Base-by-base conservation (phyloP, 129 eudicot species). In the Lonicera japonica region DNA sequence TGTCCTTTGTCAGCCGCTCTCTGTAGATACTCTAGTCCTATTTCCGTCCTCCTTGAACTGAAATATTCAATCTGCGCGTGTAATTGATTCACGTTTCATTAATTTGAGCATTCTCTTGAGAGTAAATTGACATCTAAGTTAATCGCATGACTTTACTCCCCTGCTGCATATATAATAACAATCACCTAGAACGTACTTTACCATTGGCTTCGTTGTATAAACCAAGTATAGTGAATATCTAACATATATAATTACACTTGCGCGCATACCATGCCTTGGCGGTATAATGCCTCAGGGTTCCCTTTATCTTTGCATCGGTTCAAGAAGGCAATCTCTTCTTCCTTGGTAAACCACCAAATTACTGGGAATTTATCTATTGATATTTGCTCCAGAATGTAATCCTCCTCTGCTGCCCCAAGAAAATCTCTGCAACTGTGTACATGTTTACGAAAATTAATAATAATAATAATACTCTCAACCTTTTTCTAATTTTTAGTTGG, bases 221-320 rank as follows among this genome's bases (percentile, higher is more conserved):
- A n/a, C n/a, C n/a, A n/a, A n/a, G n/a, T n/a, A n/a, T n/a, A n/a
- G n/a, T n/a, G n/a, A n/a, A n/a, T n/a, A n/a, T n/a, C n/a, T n/a
- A n/a, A n/a, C n/a, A n/a, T n/a, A n/a, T n/a, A n/a, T n/a, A n/a
- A n/a, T 29, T 29, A 29, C 36, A 29, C 36, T 29, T 29, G n/a
- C n/a, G n/a, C 6, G 36, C 36, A 29, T 74, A 74, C 84, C 80
- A 74, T 73, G 57, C 84, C 84, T 74, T 79, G 80, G 25, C 80
- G 65, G 34, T 68, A 79, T 68, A 79, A 56, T 22, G 84, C 73
- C 70, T 79, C 84, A 0, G 80, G 84, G 63, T 79, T 79, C 39
- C 80, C 84, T 56, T 51, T 65, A 39, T 79, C 77, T 8, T 59
- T 66, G 50, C 84, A 79, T 12, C 50, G 69, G 50, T 79, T 74